Base-by-base conservation (phyloP, 208 protist genomes). In the Crithidia bombi region DNA sequence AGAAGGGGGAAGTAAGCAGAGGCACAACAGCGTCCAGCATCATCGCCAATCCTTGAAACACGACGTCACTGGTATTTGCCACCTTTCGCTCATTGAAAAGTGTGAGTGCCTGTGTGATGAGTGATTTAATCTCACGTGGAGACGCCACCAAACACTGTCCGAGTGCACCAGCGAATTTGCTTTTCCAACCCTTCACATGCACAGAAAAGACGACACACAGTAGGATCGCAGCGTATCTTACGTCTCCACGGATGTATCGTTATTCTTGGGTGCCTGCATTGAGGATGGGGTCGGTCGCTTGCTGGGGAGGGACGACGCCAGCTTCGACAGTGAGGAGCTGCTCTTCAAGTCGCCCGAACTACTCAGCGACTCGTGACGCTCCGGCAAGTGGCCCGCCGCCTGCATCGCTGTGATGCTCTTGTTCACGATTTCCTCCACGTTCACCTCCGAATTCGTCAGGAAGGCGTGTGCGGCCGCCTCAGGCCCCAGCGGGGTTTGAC, bases 401-500 rank as follows among this genome's bases (percentile, higher is more conserved):
- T 73, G 69, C 63, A 85, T 70, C 9, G 79, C 75, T 19, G 59
- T 66, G 39, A 85, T 73, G 64, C 79, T 85, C 25, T 65, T 72
- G 30, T 64, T 74, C n/a, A 85, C 66, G 58, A 85, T 68, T 14
- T 81, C 75, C 30, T 59, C 35, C 21, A 85, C 73, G 52, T 67
- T 69, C 39, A 57, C 26, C 47, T 85, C 79, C 3, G 67, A 35
- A 26, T 69, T 75, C 1, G 55, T 28, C 28, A 74, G 19, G 28
- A 79, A 54, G 36, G 59, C 50, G 7, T 57, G 28, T 12, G 30
- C 49, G 0, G 54, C 57, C 4, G 28, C 67, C 26, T 62, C 66
- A 2, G 51, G 30, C 1, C 49, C 39, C 11, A 74, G 32, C 38
- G 70, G 65, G 26, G 64, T 82, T 17, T 80, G 49, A 28, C 63